Conservation (phyloP, 2,329 filamentous ascomycete species). For the Xylaria sp. region DNA sequence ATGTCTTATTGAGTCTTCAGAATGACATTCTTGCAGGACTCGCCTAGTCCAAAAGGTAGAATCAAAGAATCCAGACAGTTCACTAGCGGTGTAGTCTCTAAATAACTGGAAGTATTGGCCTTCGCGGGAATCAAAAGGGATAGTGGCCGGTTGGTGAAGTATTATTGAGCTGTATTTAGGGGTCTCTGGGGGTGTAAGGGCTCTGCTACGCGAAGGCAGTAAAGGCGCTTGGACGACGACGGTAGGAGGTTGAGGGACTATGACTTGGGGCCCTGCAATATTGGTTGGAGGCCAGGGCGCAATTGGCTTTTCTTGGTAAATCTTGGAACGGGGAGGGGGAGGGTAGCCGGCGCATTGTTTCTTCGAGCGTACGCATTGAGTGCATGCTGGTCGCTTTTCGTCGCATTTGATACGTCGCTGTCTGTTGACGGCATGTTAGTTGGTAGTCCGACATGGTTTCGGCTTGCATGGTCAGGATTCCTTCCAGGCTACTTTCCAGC, state of each 20-base stretch:
- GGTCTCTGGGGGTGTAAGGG: conserved; percentile 51
- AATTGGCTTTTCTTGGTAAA: conserved; percentile 57
- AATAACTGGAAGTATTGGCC: conserved; percentile 72
- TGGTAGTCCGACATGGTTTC: conserved; percentile 12
- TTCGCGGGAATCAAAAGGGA: conserved; percentile 64
- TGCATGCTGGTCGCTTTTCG: conserved; percentile 69
- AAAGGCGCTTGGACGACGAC: conserved; percentile 11
- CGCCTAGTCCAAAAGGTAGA: conserved; percentile 72
- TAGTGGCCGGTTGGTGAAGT: conserved; percentile 58
- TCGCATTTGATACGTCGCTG: conserved; percentile 74
- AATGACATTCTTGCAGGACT: conserved; percentile 72
- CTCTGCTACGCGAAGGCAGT: conserved; percentile 7
- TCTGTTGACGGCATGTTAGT: conserved; percentile 51
- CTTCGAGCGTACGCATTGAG: conserved; percentile 68
- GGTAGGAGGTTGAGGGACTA: conserved; percentile 26
- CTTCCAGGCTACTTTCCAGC: background rate
- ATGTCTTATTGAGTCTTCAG: conserved; percentile 70
- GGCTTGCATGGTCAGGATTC: background rate
- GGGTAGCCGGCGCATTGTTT: conserved; percentile 71
- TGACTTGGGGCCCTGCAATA: conserved; percentile 15
- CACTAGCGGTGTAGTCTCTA: conserved; percentile 68
- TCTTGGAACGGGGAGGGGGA: conserved; percentile 62
- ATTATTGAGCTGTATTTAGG: conserved; percentile 49
- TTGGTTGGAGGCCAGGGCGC: conserved; percentile 42
- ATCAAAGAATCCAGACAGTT: conserved; percentile 75